phyloP scores from a whole-genome alignment of 2,329 filamentous ascomycete genomes.

The Claviceps quebecensis region DNA sequence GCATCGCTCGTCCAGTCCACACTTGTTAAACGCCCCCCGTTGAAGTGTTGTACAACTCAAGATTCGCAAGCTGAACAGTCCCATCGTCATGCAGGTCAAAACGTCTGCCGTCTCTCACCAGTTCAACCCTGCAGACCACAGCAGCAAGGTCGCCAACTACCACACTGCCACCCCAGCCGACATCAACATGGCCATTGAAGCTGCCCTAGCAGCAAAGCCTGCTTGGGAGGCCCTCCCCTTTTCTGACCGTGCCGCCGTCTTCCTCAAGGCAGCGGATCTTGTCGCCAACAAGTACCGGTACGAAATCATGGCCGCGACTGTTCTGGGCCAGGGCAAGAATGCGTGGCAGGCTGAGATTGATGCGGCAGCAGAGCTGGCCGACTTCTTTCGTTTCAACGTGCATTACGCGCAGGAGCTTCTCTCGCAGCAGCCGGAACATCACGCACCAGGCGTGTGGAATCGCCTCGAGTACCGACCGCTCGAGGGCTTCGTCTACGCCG shows the following conservation, averaged over 20 bases:
- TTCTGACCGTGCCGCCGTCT: slow-evolving; percentile 79
- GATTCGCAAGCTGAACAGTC: not conserved
- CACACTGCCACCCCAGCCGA: slow-evolving; percentile 66
- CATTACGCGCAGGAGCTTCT: slow-evolving; percentile 89
- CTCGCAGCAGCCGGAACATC: slow-evolving; percentile 70
- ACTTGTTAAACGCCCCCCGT: not conserved
- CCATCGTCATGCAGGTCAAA: slow-evolving; percentile 38
- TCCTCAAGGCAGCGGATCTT: slow-evolving; percentile 90
- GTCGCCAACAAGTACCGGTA: slow-evolving; percentile 88
- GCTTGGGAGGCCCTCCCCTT: slow-evolving; percentile 82
- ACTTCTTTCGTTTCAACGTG: slow-evolving; percentile 91
- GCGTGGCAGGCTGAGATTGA: slow-evolving; percentile 99
- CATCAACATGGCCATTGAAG: slow-evolving; percentile 65
- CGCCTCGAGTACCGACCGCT: slow-evolving; percentile 78
- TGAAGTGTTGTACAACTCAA: too few species aligned
- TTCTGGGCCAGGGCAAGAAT: slow-evolving; percentile 96
- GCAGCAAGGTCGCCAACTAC: slow-evolving; percentile 64
- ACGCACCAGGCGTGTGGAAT: slow-evolving; percentile 81
- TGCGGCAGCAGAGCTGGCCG: slow-evolving; percentile 76
- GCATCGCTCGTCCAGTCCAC: not conserved
- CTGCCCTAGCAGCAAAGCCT: slow-evolving; percentile 72
- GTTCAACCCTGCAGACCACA: slow-evolving; percentile 70
- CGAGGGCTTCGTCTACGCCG: slow-evolving; percentile 89
- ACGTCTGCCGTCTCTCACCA: slow-evolving; percentile 54
- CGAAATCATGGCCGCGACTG: slow-evolving; percentile 90